Evolutionary conservation across 2,329 filamentous ascomycete species (phyloP).

Genomic region (Ophiocordyceps camponoti-saundersi): DNA sequence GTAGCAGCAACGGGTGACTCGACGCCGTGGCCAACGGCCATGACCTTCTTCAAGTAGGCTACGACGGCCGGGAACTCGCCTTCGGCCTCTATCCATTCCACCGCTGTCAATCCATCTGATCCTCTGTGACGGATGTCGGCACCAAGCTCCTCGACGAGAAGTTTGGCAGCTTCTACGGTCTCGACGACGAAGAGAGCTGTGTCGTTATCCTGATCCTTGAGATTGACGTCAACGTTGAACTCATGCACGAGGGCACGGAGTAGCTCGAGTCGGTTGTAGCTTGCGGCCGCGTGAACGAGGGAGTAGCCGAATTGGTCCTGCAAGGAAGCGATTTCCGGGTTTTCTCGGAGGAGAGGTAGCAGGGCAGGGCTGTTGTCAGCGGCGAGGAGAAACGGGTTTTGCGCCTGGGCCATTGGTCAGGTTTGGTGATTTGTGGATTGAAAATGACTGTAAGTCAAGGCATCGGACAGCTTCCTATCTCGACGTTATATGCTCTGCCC

Average conservation of each 20-base stretch:
- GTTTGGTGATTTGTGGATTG: not conserved
- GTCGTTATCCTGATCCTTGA: slow-evolving; percentile 81
- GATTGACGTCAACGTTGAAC: slow-evolving; percentile 61
- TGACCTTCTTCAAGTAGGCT: slow-evolving; percentile 41
- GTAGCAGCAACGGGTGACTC: slow-evolving; percentile 11
- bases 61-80: slow-evolving; percentile 62
- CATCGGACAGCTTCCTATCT: no score
- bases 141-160: slow-evolving; percentile 68
- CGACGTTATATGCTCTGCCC: no score
- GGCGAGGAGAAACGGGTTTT: slow-evolving; percentile 58
- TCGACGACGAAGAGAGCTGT: slow-evolving; percentile 92
- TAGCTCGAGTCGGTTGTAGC: slow-evolving; percentile 75
- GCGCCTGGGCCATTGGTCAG: slow-evolving; percentile 30
- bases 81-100: slow-evolving; percentile 64
- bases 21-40: slow-evolving; percentile 8
- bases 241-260: slow-evolving; percentile 59
- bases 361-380: slow-evolving; percentile 66
- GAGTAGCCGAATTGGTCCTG: slow-evolving; percentile 93
- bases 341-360: slow-evolving; percentile 53
- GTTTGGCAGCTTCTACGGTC: slow-evolving; percentile 57
- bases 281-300: slow-evolving; percentile 79
- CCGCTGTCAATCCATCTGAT: slow-evolving; percentile 60
- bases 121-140: slow-evolving; percentile 51
- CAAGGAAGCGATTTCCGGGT: slow-evolving; percentile 57
- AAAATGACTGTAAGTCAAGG: no score